A percentile compares a stretch with the other conserved stretches of the same genome.
These are phyloP conservation scores for Metarhizium humberi DNA, from an alignment of 2,329 filamentous ascomycete genomes.

Conservation along the genomic window DNA sequence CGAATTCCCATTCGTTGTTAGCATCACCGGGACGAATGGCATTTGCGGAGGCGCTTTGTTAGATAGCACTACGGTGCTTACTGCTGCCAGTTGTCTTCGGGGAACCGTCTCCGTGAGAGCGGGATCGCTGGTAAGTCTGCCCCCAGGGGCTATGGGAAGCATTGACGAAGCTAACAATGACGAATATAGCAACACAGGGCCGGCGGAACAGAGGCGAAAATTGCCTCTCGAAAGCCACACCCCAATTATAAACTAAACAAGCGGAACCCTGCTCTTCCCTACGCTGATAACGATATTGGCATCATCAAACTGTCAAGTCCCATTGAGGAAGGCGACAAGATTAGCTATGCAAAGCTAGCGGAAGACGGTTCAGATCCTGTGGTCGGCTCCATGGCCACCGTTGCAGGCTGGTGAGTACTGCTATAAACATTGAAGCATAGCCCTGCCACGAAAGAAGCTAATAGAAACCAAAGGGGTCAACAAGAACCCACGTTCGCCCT, in stretches of 20 bases:
- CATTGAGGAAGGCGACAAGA: neutral
- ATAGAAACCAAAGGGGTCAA: neutral
- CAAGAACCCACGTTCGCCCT: neutral
- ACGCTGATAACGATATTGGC: neutral
- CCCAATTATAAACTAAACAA: neutral
- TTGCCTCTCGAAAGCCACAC: neutral
- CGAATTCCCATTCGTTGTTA: neutral
- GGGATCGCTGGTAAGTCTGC: neutral
- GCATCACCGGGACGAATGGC: neutral
- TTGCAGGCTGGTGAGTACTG: neutral
- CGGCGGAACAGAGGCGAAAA: neutral
- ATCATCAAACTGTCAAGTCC: neutral
- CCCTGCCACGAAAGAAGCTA: neutral
- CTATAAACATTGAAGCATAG: neutral
- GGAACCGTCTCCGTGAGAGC: neutral
- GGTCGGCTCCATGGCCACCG: neutral
- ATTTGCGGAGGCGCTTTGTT: neutral
- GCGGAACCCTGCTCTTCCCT: neutral
- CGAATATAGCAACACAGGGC: neutral
- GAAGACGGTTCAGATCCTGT: neutral
- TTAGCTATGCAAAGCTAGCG: neutral
- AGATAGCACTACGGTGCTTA: neutral
- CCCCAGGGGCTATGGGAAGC: no score
- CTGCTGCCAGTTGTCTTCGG: neutral
- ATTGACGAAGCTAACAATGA: no score